Evolutionary conservation across 768 basidiomycete species (phyloP), one percentile per base, ranked within the genome.

Genomic region (Trametes cinnabarina): DNA sequence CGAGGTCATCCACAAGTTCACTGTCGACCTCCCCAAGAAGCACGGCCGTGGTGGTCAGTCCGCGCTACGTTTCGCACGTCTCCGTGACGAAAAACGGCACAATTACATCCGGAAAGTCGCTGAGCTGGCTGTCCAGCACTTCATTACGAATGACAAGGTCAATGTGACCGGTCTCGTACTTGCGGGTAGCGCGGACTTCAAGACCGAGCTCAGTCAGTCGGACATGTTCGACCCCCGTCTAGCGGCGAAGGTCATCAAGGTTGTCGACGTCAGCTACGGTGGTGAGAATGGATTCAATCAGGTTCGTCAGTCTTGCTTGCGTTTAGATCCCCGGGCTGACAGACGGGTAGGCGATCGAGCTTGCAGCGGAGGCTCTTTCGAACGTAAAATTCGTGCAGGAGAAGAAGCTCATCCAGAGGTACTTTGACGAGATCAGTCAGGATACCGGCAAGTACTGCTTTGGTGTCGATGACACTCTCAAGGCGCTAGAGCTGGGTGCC

Each of bases 361-460:
- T 98, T 51, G 92, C 97, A 0, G 90, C 93, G 1, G 97, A 99
- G 73, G 90, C 93, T 3, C 85, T 99, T 26, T 87, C 92, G 35
- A 98, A 98, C 72, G 97, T 99, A 79, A 99, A 99, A 72, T 98
- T 99, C 67, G 96, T 99, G 32, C 96, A 98, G 74, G 97, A 99
- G 79, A 98, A 98, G 81, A 88, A 80, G 72, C 85, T 99, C 47
- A 98, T 99, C 66, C 95, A 98, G 72, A 90, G 84, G 71, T 98
- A 98, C 79, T 99, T 99, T 71, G 96, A 98, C 68, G 97, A 99
- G 76, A 99, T 99, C 76, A 96, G 94, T 66, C 91, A 92, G 71
- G 97, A 99, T 68, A 94, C 92, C 34, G 92, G 86, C 67, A 92
- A 88, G 73, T 98, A 96, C 77, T 97, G 95, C 76, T 98, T 96